Evolutionary conservation across 768 basidiomycete genomes (phyloP).

Genomic region (Rhizopogon sp.): DNA sequence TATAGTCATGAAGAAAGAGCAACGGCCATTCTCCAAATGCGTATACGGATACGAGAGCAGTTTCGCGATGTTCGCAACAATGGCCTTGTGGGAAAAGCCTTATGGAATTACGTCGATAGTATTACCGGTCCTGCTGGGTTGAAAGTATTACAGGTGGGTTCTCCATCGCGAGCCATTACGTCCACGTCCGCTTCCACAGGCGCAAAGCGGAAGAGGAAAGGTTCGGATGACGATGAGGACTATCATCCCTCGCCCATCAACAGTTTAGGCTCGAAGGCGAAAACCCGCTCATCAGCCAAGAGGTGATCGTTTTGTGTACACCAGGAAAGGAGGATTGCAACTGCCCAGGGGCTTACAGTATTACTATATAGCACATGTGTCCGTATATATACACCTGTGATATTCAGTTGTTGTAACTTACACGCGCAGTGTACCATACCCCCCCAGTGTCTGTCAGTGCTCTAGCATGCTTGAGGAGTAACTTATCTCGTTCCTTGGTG

Average conservation of each 20-base stretch:
- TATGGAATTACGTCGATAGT: conserved; percentile 55
- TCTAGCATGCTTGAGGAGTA: conserved; percentile 83
- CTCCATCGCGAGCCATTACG: not conserved
- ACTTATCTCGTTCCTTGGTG: conserved; percentile 80
- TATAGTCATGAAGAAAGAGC: conserved; percentile 41
- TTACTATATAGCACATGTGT: not conserved
- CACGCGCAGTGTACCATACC: conserved; percentile 70
- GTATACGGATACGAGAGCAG: conserved; percentile 46
- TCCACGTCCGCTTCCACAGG: conserved; percentile 6
- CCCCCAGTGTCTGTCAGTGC: conserved; percentile 66
- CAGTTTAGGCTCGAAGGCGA: conserved; percentile 31
- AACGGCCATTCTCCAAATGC: conserved; percentile 51
- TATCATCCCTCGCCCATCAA: conserved; percentile 43
- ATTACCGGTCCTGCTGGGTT: conserved; percentile 29
- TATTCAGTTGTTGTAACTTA: conserved; percentile 47
- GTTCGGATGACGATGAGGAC: conserved; percentile 34
- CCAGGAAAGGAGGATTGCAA: not conserved
- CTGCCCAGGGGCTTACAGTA: not conserved
- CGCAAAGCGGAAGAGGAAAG: conserved; percentile 25
- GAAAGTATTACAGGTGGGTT: conserved; percentile 19
- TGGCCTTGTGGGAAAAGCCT: conserved; percentile 40
- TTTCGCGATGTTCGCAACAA: conserved; percentile 68
- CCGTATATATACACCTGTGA: not conserved
- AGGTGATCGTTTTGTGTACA: conserved; percentile 10
- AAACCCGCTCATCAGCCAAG: conserved; percentile 36